These are phyloP conservation scores for Torulaspora globosa DNA, from an alignment of 1,139 yeast species.

Conservation along the genomic window DNA sequence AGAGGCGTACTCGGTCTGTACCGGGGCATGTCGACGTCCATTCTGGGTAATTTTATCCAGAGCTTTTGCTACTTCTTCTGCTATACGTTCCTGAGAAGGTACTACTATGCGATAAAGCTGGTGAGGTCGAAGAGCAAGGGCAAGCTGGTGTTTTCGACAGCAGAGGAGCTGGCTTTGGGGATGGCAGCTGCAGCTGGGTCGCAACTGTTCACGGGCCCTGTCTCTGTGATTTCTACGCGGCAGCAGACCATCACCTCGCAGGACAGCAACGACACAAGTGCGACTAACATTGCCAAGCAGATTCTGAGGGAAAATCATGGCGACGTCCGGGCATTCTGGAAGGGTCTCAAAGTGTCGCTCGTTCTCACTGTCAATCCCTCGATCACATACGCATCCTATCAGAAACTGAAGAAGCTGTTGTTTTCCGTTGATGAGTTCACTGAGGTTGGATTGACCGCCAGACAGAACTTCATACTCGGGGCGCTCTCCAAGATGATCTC, in stretches of 20 bases:
- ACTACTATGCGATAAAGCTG: constrained; percentile 48
- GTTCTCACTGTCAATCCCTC: constrained; percentile 81
- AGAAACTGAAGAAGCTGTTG: constrained; percentile 56
- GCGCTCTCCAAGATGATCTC: constrained; percentile 79
- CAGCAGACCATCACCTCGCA: constrained; percentile 57
- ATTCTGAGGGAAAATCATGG: constrained; percentile 62
- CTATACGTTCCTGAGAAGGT: constrained; percentile 69
- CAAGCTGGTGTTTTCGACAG: constrained; percentile 42
- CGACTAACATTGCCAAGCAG: constrained; percentile 47
- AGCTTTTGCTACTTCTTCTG: constrained; percentile 83
- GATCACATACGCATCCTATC: constrained; percentile 81
- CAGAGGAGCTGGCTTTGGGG: constrained; percentile 72
- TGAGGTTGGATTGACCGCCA: constrained; percentile 46
- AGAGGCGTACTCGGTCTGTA: constrained; percentile 73
- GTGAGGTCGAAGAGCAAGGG: constrained; percentile 23
- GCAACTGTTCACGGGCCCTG: constrained; percentile 78
- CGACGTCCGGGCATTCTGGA: constrained; percentile 64
- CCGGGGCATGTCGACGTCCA: constrained; percentile 66
- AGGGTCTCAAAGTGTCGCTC: constrained; percentile 76
- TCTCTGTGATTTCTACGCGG: constrained; percentile 75
- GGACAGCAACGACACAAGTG: constrained; percentile 38
- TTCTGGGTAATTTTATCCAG: constrained; percentile 72
- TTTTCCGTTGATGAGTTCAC: constrained; percentile 33
- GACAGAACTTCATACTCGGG: constrained; percentile 69
- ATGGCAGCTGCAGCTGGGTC: constrained; percentile 84